Evolutionary conservation across 768 basidiomycete genomes (phyloP).

Genomic region (Leccinellum luteum): DNA sequence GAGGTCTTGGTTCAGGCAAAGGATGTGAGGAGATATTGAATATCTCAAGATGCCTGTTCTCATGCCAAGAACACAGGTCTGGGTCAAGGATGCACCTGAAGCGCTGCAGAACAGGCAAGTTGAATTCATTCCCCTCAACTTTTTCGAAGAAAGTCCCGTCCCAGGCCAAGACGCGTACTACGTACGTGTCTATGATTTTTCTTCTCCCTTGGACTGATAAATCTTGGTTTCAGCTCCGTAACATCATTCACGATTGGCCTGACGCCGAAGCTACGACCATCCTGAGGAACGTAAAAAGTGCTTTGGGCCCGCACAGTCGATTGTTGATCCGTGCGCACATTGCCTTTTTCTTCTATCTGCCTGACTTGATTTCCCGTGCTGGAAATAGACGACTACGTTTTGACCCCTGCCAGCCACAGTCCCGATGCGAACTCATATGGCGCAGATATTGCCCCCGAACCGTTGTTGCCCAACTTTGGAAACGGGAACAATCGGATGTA

Average conservation of each 20-base stretch:
- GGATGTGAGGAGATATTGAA: constrained; percentile 8
- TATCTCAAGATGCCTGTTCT: not conserved
- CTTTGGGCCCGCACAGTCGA: constrained; percentile 30
- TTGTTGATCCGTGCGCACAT: constrained; percentile 33
- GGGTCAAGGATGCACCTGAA: constrained; percentile 15
- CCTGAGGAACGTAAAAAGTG: constrained; percentile 27
- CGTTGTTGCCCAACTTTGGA: constrained; percentile 48
- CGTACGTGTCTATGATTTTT: constrained; percentile 7
- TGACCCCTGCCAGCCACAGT: constrained; percentile 12
- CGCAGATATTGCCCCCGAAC: constrained; percentile 38
- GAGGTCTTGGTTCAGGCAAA: constrained; percentile 23
- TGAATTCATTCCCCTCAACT: constrained; percentile 18
- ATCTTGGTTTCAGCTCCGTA: constrained; percentile 18
- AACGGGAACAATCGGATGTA: constrained; percentile 40
- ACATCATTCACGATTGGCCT: constrained; percentile 38
- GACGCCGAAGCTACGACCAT: constrained; percentile 32
- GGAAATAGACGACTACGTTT: constrained; percentile 23
- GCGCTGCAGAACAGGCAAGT: constrained; percentile 17
- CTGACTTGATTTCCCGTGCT: not conserved
- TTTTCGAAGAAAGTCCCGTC: constrained; percentile 18
- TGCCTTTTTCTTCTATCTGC: not conserved
- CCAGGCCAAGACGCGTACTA: constrained; percentile 24
- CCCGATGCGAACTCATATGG: constrained; percentile 3
- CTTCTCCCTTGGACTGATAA: not conserved
- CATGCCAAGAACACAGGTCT: constrained; percentile 7